Percentiles rank a stretch among this genome's conserved stretches.
These are phyloP conservation scores for Mesembryanthemum crystallinum DNA, from an alignment of 148 eudicot species.

Conservation along the genomic window DNA sequence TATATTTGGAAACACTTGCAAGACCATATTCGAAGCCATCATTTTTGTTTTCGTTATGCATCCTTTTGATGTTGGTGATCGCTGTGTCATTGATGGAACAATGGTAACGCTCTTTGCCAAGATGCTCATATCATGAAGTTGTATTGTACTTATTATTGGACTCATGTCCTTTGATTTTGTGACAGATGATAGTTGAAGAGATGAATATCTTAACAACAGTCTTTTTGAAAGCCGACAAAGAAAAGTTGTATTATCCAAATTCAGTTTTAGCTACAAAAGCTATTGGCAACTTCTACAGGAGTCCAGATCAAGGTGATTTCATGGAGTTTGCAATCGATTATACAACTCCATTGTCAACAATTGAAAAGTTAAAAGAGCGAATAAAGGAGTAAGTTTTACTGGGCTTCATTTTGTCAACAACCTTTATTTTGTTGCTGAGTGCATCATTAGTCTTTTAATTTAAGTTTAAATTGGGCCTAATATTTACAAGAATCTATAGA, in stretches of 20 bases:
- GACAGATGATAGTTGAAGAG: slow-evolving; percentile 71
- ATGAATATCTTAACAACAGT: slow-evolving; percentile 71
- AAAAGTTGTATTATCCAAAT: slow-evolving; percentile 67
- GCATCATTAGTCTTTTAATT: too few species aligned
- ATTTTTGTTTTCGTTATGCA: slow-evolving; percentile 80
- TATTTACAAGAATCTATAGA: too few species aligned
- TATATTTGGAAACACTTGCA: slow-evolving; percentile 77
- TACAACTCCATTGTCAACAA: slow-evolving; percentile 50
- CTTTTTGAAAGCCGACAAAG: slow-evolving; percentile 53
- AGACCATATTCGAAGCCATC: slow-evolving; percentile 71
- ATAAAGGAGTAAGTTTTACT: slow-evolving; percentile 49
- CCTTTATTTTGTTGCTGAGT: too few species aligned
- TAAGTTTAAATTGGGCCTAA: too few species aligned
- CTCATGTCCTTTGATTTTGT: slow-evolving; percentile 8
- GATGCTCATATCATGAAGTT: too few species aligned
- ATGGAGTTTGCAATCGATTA: slow-evolving; percentile 60
- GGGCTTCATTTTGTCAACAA: too few species aligned
- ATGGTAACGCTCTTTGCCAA: slow-evolving; percentile 40
- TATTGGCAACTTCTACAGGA: slow-evolving; percentile 64
- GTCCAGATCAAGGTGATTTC: slow-evolving; percentile 69
- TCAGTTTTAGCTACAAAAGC: slow-evolving; percentile 55
- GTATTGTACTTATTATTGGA: not conserved
- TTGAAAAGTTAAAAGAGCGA: slow-evolving; percentile 45
- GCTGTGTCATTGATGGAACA: slow-evolving; percentile 59
- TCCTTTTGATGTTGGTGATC: slow-evolving; percentile 80